Percentiles rank a stretch among this genome's conserved stretches.
Conservation (phyloP, 2,329 filamentous ascomycete species). For the Aspergillus sp. region DNA sequence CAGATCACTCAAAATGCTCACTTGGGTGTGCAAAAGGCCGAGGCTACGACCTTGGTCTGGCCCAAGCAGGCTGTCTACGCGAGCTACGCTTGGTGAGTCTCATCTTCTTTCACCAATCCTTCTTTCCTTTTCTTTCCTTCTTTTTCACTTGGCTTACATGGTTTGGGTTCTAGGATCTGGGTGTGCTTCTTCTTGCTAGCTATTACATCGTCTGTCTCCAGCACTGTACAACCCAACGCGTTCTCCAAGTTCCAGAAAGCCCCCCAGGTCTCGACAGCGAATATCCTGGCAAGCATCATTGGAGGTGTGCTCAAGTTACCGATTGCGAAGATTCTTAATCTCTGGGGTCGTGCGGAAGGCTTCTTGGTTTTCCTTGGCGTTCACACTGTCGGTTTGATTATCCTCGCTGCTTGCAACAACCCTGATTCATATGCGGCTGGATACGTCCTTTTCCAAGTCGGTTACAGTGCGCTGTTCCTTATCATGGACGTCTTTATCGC, state of each 20-base stretch:
- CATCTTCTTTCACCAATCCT: background rate
- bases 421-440: constrained; percentile 64
- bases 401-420: constrained; percentile 63
- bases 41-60: constrained; percentile 49
- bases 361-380: constrained; percentile 52
- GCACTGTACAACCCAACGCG: constrained; percentile 50
- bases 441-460: constrained; percentile 63
- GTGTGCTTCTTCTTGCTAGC: constrained; percentile 49
- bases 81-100: constrained; percentile 35
- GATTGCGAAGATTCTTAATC: constrained; percentile 62
- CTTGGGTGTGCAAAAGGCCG: constrained; percentile 47
- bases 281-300: constrained; percentile 57
- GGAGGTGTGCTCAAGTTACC: constrained; percentile 61
- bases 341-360: constrained; percentile 63
- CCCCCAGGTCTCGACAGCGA: constrained; percentile 53
- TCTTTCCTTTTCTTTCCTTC: too few relatives aligned
- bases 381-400: constrained; percentile 53
- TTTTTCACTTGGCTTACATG: background rate
- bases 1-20: constrained; percentile 31
- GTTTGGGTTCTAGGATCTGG: constrained; percentile 41
- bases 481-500: constrained; percentile 62
- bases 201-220: constrained; percentile 36
- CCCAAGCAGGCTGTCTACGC: constrained; percentile 37
- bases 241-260: constrained; percentile 54
- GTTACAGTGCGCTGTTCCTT: constrained; percentile 56